These are phyloP conservation scores for Nymphaea colorata DNA, from an alignment of 164 flowering plant genomes.

Conservation along the genomic window DNA sequence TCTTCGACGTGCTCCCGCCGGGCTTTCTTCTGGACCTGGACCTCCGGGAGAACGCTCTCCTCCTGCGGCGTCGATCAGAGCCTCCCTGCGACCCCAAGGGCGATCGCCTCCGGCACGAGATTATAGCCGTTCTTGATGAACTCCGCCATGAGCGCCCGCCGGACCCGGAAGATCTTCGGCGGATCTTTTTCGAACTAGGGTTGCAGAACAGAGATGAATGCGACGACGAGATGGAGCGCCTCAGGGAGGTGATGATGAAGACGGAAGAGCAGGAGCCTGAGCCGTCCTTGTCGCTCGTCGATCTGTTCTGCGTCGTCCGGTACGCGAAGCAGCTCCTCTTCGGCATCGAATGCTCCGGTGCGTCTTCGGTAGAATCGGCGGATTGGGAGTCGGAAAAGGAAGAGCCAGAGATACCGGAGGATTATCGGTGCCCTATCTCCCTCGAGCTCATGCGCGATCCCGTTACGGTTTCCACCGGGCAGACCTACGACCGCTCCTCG, in stretches of 20 bases:
- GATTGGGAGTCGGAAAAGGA: not conserved
- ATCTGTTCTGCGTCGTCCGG: conserved; percentile 52
- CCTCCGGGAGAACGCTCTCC: conserved; percentile 59
- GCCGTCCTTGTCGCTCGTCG: conserved; percentile 66
- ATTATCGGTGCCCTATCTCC: conserved; percentile 80
- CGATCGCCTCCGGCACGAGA: conserved; percentile 33
- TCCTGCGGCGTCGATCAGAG: conserved; percentile 41
- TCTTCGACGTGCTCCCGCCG: conserved; percentile 82
- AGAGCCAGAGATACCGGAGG: conserved; percentile 39
- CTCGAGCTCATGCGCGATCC: conserved; percentile 93
- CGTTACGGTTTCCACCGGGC: conserved; percentile 80
- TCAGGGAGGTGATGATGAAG: conserved; percentile 69
- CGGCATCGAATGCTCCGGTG: conserved; percentile 32
- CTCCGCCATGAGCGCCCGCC: conserved; percentile 51
- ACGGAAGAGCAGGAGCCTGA: conserved; percentile 65
- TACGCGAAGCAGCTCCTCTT: conserved; percentile 75
- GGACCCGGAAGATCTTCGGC: conserved; percentile 23
- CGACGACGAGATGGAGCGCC: conserved; percentile 67
- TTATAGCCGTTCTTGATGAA: conserved; percentile 46
- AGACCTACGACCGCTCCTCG: conserved; percentile 77
- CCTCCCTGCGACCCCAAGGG: conserved; percentile 50
- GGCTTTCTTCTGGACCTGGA: conserved; percentile 38
- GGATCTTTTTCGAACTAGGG: conserved; percentile 38
- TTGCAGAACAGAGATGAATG: conserved; percentile 41
- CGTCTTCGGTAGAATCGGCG: not conserved